These are phyloP conservation scores for Naganishia randhawae DNA, from an alignment of 768 basidiomycete species.

Conservation along the genomic window DNA sequence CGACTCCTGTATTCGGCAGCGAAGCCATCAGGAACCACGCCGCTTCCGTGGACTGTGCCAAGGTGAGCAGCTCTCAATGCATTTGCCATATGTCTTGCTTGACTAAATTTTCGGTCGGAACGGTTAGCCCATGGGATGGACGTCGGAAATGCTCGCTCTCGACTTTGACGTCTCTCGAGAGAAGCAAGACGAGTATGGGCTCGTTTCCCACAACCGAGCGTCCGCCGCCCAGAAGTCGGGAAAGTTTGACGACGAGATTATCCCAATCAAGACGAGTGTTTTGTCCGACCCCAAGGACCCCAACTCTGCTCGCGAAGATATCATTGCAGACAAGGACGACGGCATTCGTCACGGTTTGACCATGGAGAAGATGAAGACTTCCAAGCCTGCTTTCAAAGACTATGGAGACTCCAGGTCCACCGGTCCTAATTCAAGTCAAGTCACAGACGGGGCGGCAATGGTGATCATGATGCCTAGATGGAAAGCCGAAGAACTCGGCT, in stretches of 20 bases:
- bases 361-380: slow-evolving; percentile 61
- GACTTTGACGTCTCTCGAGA: slow-evolving; percentile 70
- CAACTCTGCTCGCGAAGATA: slow-evolving; percentile 43
- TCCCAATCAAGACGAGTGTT: slow-evolving; percentile 58
- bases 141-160: slow-evolving; percentile 75
- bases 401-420: slow-evolving; percentile 72
- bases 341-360: slow-evolving; percentile 74
- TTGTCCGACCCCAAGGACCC: slow-evolving; percentile 30
- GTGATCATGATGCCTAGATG: slow-evolving; percentile 73
- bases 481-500: slow-evolving; percentile 70
- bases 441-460: slow-evolving; percentile 79
- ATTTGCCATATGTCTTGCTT: too few species aligned
- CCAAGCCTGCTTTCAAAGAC: slow-evolving; percentile 74
- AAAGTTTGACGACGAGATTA: slow-evolving; percentile 66
- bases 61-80: slow-evolving; percentile 5
- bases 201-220: slow-evolving; percentile 68
- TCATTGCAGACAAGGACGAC: slow-evolving; percentile 68
- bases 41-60: slow-evolving; percentile 40
- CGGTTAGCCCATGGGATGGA: slow-evolving; percentile 78
- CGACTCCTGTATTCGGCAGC: slow-evolving; percentile 29
- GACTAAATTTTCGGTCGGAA: too few species aligned
- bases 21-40: slow-evolving; percentile 40
- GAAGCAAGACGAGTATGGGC: slow-evolving; percentile 67
- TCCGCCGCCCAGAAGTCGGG: slow-evolving; percentile 69
- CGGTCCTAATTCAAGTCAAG: slow-evolving; percentile 79